phyloP scores from a whole-genome alignment of 495 filamentous ascomycete genomes.

The Tuber umbilicatum region DNA sequence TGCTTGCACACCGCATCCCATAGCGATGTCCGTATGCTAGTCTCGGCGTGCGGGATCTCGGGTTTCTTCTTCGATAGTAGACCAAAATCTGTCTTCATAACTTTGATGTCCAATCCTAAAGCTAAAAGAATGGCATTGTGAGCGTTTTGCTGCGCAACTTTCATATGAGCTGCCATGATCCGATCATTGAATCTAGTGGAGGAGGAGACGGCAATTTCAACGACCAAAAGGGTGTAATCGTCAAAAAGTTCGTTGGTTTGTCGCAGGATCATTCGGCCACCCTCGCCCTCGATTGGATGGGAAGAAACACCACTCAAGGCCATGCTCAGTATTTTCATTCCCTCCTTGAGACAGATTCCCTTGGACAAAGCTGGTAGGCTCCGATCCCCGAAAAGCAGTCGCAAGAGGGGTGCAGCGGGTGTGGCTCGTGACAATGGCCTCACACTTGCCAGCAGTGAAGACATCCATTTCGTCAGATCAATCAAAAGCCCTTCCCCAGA shows the following conservation, averaged over 20 bases:
- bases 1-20: constrained; percentile 32
- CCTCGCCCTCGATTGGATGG: constrained; percentile 31
- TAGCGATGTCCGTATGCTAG: constrained; percentile 22
- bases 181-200: constrained; percentile 27
- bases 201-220: constrained; percentile 31
- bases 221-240: constrained; percentile 28
- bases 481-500: constrained; percentile 28
- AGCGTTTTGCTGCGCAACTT: constrained; percentile 25
- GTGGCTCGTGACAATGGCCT: constrained; percentile 36
- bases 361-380: constrained; percentile 32
- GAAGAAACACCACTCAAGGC: constrained; percentile 31
- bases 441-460: constrained; percentile 37
- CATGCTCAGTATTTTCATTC: constrained; percentile 39
- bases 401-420: constrained; percentile 30
- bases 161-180: constrained; percentile 38
- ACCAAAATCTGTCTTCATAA: constrained; percentile 31
- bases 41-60: constrained; percentile 26
- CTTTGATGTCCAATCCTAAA: constrained; percentile 34
- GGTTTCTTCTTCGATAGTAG: constrained; percentile 36
- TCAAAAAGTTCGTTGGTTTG: constrained; percentile 40
- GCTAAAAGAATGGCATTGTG: constrained; percentile 29
- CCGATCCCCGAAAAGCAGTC: constrained; percentile 29
- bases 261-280: constrained; percentile 36
- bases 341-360: constrained; percentile 39
- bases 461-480: constrained; percentile 41